phyloP scores from a whole-genome alignment of 1,284 basidiomycete genomes.

The Pyrrhoderma noxium region DNA sequence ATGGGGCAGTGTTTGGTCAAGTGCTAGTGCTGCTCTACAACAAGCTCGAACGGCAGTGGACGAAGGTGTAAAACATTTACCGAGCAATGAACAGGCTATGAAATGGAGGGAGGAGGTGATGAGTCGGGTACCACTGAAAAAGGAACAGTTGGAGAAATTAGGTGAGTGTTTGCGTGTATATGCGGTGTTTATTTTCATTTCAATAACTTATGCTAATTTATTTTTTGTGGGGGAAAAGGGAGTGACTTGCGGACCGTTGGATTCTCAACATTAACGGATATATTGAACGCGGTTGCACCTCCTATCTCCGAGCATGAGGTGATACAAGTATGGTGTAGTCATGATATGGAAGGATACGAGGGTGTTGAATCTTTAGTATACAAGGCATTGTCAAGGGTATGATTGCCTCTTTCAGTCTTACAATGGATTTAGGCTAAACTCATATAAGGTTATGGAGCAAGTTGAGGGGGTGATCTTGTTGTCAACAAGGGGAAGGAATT shows the following conservation, averaged over 20 bases:
- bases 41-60: conserved; percentile 85
- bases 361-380: conserved; percentile 97
- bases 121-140: conserved; percentile 41
- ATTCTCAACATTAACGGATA: conserved; percentile 80
- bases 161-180: conserved; percentile 35
- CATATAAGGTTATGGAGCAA: conserved; percentile 77
- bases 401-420: conserved; percentile 22
- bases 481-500: conserved; percentile 81
- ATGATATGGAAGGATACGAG: conserved; percentile 96
- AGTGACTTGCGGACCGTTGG: conserved; percentile 83
- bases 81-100: conserved; percentile 73
- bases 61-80: conserved; percentile 79
- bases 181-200: no score
- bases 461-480: conserved; percentile 89
- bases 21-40: conserved; percentile 79
- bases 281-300: conserved; percentile 94
- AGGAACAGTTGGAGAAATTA: conserved; percentile 80
- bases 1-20: conserved; percentile 85
- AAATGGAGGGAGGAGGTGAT: conserved; percentile 59
- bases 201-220: conserved; percentile 2
- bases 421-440: conserved; percentile 8
- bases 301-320: conserved; percentile 98
- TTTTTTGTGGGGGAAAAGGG: conserved; percentile 38
- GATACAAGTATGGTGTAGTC: conserved; percentile 90
- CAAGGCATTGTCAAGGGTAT: conserved; percentile 68